Base-by-base conservation (phyloP, 495 filamentous ascomycete genomes). In the Friedmanniomyces endolithicus region DNA sequence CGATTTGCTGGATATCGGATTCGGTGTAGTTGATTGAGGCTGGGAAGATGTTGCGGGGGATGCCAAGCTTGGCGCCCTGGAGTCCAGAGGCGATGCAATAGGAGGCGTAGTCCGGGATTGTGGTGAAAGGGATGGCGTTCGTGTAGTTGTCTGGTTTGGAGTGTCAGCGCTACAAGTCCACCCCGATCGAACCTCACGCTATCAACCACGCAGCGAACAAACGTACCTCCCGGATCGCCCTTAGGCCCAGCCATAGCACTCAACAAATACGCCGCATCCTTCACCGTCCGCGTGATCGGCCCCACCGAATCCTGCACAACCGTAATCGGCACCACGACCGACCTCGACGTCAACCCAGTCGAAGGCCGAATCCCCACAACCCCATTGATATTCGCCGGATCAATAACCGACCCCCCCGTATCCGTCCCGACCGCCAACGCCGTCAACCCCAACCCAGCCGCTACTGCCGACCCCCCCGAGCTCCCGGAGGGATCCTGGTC, bases 41-140 rank as follows among this genome's bases (percentile, higher is more conserved):
- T 55, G 45, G 46, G 6, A 76, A 62, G 1, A 64, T 55, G 48
- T 75, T 76, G 31, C 70, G 61, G 0, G 75, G 71, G 1, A 78
- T 63, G 23, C 71, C 72, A n/a, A 75, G 60, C 12, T 70, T 59
- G 20, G 64, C 64, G n/a, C 71, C 70, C n/a, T 53, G 41, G 1
- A 72, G 63, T 25, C 56, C 65, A 11, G 52, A 59, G 17, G 50
- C 46, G 33, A 63, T 64, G 40, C 70, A 72, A 12, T 70, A 64
- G 8, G 65, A 60, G 14, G 70, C 66, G 58, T 78, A 78, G 61
- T 76, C 63, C 1, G 74, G 74, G 31, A 66, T 56, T 19, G 61
- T 57, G 9, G 65, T 52, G 57, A 63, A 72, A 0, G 73, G 74
- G 43, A 72, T 71, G 6, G 70, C 63, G 3, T 52, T 59, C 0